Evolutionary conservation across 257 asterid species (phyloP).

Genomic region (Cordia subcordata): DNA sequence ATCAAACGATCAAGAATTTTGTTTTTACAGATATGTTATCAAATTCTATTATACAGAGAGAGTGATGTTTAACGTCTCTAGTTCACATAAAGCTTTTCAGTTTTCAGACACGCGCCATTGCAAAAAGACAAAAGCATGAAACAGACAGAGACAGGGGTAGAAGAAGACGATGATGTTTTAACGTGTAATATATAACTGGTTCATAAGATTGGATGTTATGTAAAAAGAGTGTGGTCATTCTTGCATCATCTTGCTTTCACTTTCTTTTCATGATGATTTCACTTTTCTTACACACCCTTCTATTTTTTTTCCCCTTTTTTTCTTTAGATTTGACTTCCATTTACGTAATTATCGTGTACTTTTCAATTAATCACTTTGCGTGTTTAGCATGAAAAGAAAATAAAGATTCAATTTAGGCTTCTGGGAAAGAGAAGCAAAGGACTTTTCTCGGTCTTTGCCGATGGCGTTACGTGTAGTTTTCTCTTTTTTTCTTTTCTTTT

Average conservation of each 20-base stretch:
- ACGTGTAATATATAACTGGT: slow-evolving; percentile 1
- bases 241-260: slow-evolving; percentile 29
- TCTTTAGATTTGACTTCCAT: too few relatives aligned
- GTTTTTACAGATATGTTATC: not conserved
- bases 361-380: too few relatives aligned
- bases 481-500: not conserved
- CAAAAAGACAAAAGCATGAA: not conserved
- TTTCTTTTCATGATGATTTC: not conserved
- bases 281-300: not conserved
- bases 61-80: not conserved
- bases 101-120: not conserved
- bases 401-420: too few relatives aligned
- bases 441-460: not conserved
- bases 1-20: not conserved
- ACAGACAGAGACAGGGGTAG: too few relatives aligned
- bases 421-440: too few relatives aligned
- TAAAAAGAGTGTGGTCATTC: slow-evolving; percentile 51
- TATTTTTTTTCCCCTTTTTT: not conserved
- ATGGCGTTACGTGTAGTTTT: slow-evolving; percentile 4
- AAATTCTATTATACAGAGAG: not conserved
- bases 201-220: slow-evolving; percentile 14
- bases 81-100: slow-evolving; percentile 8
- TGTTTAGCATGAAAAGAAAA: too few relatives aligned
- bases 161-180: not conserved
- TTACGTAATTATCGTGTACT: too few relatives aligned